Conservation (phyloP, 257 asterid species). For the Cruciata laevipes region DNA sequence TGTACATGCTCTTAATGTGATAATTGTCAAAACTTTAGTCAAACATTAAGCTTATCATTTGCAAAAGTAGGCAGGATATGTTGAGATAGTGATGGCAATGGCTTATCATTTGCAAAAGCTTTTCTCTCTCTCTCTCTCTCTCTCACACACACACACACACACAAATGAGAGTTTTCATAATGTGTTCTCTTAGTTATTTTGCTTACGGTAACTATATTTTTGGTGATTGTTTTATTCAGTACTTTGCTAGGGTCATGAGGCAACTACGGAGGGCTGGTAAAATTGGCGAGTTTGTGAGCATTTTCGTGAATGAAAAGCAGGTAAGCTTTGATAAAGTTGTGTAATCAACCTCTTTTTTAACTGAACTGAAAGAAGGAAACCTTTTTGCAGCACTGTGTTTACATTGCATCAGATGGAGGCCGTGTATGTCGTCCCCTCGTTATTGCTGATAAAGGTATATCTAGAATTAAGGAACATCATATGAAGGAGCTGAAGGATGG, state of each 20-base stretch:
- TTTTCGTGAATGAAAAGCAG: conserved; percentile 84
- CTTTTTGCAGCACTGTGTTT: conserved; percentile 73
- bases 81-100: background rate
- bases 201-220: background rate
- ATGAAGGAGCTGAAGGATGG: conserved; percentile 99
- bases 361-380: conserved; percentile 14
- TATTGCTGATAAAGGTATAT: conserved; percentile 85
- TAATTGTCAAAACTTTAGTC: background rate
- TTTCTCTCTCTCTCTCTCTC: background rate
- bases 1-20: background rate
- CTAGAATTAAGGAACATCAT: conserved; percentile 91
- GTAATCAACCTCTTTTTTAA: background rate
- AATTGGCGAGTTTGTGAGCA: conserved; percentile 91
- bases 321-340: conserved; percentile 24
- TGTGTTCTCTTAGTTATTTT: background rate
- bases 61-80: background rate
- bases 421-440: conserved; percentile 99
- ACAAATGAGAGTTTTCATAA: background rate
- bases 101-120: too few relatives aligned
- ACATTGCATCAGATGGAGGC: conserved; percentile 98
- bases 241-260: conserved; percentile 67
- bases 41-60: background rate
- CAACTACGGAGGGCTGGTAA: conserved; percentile 81
- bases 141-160: background rate
- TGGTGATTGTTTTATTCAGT: conserved; percentile 32